Conservation (phyloP, 345 rosid species). For the Camelina neglecta region DNA sequence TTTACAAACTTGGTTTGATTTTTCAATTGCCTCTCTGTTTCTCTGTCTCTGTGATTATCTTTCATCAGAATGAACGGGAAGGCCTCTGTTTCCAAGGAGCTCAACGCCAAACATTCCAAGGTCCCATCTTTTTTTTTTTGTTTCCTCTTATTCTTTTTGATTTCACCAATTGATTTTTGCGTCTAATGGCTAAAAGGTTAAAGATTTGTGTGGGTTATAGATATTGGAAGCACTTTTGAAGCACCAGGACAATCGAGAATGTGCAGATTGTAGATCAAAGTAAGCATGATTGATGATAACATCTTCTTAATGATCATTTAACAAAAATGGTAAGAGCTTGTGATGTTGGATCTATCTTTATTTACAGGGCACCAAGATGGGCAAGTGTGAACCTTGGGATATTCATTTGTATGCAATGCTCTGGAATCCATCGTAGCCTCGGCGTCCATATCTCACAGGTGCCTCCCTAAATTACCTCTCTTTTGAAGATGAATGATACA, state of each 20-base stretch:
- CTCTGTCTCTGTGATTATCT: conserved; percentile 6
- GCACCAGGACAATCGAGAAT: conserved; percentile 84
- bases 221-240: conserved; percentile 87
- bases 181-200: background rate
- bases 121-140: conserved; percentile 37
- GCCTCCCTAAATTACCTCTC: background rate
- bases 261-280: conserved; percentile 98
- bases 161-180: background rate
- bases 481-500: conserved; percentile 6
- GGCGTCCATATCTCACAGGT: conserved; percentile 99
- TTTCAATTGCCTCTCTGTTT: background rate
- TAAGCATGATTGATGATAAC: conserved; percentile 43
- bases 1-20: conserved; percentile 25
- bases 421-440: conserved; percentile 90
- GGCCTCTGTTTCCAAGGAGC: conserved; percentile 80
- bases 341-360: conserved; percentile 27
- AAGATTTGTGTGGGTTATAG: conserved; percentile 47
- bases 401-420: conserved; percentile 97
- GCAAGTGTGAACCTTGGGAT: conserved; percentile 97
- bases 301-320: conserved; percentile 7
- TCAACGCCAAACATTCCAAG: conserved; percentile 75
- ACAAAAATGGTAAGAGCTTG: conserved; percentile 12
- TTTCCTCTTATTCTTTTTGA: background rate
- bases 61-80: conserved; percentile 64
- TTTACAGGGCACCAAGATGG: conserved; percentile 88